Conservation (phyloP, 305 asterid genomes). For the Fraxinus nigra region DNA sequence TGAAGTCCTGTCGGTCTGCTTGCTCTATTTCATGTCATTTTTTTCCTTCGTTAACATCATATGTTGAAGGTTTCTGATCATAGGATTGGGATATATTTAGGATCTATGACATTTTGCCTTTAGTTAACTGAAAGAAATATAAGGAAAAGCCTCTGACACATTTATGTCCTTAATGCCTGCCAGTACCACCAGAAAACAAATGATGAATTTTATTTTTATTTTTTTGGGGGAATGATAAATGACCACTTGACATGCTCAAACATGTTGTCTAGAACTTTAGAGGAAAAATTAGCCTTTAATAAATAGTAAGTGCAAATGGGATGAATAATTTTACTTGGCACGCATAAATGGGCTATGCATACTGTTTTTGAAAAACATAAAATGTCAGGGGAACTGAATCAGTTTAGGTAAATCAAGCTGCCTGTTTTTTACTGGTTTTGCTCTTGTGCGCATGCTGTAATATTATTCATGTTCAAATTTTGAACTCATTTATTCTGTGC, state of each 20-base stretch:
- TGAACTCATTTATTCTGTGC: slow-evolving; percentile 11
- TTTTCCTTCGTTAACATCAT: background rate
- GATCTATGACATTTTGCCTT: background rate
- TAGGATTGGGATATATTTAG: background rate
- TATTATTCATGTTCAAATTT: slow-evolving; percentile 28
- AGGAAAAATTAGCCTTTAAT: background rate
- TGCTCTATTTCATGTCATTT: background rate
- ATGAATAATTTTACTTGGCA: background rate
- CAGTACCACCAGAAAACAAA: background rate
- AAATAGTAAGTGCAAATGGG: background rate
- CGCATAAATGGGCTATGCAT: background rate
- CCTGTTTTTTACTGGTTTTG: background rate
- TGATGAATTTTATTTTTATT: too few relatives aligned
- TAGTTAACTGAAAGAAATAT: background rate
- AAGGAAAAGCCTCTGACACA: background rate
- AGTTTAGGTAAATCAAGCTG: background rate
- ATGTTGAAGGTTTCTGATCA: background rate
- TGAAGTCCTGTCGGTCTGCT: background rate
- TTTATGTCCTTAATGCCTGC: background rate
- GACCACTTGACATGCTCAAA: background rate
- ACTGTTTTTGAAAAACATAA: background rate
- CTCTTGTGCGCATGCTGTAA: slow-evolving; percentile 1
- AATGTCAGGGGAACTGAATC: background rate
- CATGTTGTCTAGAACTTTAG: background rate
- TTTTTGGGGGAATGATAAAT: background rate